These are phyloP conservation scores for Collybia nuda DNA, from an alignment of 768 basidiomycete genomes.

Conservation along the genomic window DNA sequence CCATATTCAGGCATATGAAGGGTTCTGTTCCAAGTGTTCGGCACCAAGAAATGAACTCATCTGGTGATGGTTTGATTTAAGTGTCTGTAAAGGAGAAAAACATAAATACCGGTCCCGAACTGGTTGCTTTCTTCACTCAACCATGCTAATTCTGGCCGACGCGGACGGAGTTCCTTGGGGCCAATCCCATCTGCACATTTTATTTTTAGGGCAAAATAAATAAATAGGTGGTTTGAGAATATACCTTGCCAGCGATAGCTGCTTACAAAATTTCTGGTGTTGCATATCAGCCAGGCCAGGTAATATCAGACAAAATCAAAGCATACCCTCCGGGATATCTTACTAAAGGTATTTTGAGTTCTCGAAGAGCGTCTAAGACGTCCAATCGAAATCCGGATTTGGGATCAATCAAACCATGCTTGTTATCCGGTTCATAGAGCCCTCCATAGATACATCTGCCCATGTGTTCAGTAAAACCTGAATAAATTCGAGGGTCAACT, in stretches of 20 bases:
- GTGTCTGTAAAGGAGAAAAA: not conserved
- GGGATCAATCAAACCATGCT: slow-evolving; percentile 32
- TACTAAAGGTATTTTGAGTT: slow-evolving; percentile 47
- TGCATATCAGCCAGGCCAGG: not conserved
- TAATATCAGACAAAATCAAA: not conserved
- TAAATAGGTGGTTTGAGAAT: not conserved
- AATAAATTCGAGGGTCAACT: slow-evolving; percentile 51
- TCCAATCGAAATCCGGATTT: slow-evolving; percentile 50
- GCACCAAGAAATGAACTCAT: slow-evolving; percentile 59
- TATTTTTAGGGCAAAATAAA: not conserved
- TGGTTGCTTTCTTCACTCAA: slow-evolving; percentile 57
- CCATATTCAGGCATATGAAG: slow-evolving; percentile 64
- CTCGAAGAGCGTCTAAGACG: slow-evolving; percentile 44
- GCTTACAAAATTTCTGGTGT: slow-evolving; percentile 46
- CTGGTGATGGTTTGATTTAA: slow-evolving; percentile 5
- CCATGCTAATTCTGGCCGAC: slow-evolving; percentile 63
- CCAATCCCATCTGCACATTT: slow-evolving; percentile 46
- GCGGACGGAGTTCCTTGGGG: slow-evolving; percentile 45
- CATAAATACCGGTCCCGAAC: slow-evolving; percentile 48
- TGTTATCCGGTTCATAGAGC: slow-evolving; percentile 38
- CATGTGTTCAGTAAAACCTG: slow-evolving; percentile 64
- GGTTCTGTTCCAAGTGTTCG: slow-evolving; percentile 51
- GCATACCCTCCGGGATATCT: slow-evolving; percentile 53
- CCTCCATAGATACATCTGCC: slow-evolving; percentile 57
- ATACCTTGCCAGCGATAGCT: slow-evolving; percentile 54